Evolutionary conservation across 768 basidiomycete genomes (phyloP).

Genomic region (Lyophyllum semitale): DNA sequence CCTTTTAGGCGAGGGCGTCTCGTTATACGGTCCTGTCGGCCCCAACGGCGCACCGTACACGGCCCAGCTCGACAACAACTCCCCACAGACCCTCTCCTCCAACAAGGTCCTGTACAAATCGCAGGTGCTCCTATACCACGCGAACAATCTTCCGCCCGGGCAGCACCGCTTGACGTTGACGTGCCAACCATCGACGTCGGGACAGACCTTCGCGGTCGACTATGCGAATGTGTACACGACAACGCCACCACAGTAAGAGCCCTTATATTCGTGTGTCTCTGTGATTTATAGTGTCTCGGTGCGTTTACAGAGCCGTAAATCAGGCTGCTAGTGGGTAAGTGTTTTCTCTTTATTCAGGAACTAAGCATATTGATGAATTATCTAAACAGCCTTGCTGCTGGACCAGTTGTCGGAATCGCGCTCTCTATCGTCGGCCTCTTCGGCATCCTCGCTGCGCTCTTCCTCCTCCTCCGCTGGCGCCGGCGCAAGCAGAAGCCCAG

Average conservation of each 20-base stretch:
- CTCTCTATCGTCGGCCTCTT: slow-evolving; percentile 1
- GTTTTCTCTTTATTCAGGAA: background rate
- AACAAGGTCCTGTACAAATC: slow-evolving; percentile 23
- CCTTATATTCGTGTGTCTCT: too few species aligned
- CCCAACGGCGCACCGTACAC: slow-evolving; percentile 34
- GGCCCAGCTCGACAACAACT: slow-evolving; percentile 34
- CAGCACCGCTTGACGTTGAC: slow-evolving; percentile 9
- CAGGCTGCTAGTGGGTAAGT: background rate
- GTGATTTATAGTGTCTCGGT: background rate
- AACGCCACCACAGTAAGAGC: slow-evolving; percentile 5
- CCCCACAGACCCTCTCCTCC: slow-evolving; percentile 20
- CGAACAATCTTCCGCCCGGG: slow-evolving; percentile 2
- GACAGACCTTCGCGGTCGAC: slow-evolving; percentile 13
- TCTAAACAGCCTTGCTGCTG: slow-evolving; percentile 1
- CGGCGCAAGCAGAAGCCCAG: background rate
- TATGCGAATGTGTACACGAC: slow-evolving; percentile 15
- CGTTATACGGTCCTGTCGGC: slow-evolving; percentile 43
- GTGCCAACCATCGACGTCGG: slow-evolving; percentile 4
- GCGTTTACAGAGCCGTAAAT: background rate
- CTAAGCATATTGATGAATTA: background rate
- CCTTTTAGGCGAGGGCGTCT: slow-evolving; percentile 42
- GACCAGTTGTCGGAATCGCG: slow-evolving; percentile 10
- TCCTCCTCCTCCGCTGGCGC: slow-evolving; percentile 7
- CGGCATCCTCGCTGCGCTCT: slow-evolving; percentile 6
- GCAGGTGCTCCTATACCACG: slow-evolving; percentile 28